A percentile compares a stretch with the other conserved stretches of the same genome.
Evolutionary conservation across 2,329 filamentous ascomycete genomes (phyloP).

Genomic region (Cladophialophora yegresii): DNA sequence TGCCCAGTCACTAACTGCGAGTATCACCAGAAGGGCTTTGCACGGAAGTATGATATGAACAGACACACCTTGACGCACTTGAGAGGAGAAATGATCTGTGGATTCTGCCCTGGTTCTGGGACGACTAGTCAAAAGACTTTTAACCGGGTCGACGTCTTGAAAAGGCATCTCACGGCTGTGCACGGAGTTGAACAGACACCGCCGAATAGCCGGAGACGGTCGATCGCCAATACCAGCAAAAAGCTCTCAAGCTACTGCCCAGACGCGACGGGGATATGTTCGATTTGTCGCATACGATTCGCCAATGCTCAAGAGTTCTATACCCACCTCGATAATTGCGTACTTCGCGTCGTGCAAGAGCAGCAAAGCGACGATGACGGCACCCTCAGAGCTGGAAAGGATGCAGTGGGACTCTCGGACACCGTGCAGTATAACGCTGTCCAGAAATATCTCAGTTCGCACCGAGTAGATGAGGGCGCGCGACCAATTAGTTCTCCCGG

Average conservation of each 20-base stretch:
- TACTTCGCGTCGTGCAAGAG: conserved; percentile 63
- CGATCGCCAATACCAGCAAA: conserved; percentile 56
- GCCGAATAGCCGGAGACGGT: conserved; percentile 84
- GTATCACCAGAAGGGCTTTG: conserved; percentile 89
- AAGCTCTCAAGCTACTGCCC: conserved; percentile 70
- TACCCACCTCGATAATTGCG: conserved; percentile 80
- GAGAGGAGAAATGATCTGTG: conserved; percentile 96
- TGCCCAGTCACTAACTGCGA: conserved; percentile 90
- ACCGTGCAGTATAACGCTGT: neutral
- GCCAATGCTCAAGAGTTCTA: conserved; percentile 92
- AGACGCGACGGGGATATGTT: conserved; percentile 83
- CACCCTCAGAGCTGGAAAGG: neutral
- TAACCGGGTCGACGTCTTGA: conserved; percentile 93
- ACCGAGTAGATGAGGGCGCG: neutral
- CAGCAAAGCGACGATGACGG: conserved; percentile 61
- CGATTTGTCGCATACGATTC: conserved; percentile 84
- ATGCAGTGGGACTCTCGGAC: neutral
- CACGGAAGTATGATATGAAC: conserved; percentile 95
- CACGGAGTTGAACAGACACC: conserved; percentile 91
- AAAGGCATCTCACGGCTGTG: conserved; percentile 85
- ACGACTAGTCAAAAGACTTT: conserved; percentile 91
- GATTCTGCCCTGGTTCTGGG: conserved; percentile 87
- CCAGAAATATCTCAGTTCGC: neutral
- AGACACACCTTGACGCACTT: conserved; percentile 91
- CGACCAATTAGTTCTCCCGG: neutral